Conservation (phyloP, 139 green algal species). For the Haematococcus lacustris region DNA sequence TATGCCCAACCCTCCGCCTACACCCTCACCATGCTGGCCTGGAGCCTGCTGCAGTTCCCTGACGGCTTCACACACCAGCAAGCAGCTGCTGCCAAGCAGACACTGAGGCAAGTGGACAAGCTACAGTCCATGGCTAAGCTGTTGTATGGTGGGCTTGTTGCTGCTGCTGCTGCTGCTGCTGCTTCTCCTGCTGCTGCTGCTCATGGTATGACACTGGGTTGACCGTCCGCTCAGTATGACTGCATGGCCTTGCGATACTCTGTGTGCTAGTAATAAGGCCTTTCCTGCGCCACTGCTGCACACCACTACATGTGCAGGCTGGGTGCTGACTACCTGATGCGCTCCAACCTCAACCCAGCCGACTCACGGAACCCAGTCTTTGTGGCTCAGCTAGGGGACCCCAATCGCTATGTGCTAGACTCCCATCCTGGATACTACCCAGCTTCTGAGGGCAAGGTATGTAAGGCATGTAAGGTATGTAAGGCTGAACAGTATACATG, state of each 20-base stretch:
- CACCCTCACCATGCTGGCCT: background rate
- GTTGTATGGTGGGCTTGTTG: too few relatives aligned
- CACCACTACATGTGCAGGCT: too few relatives aligned
- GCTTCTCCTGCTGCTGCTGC: too few relatives aligned
- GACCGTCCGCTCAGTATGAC: too few relatives aligned
- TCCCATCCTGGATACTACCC: background rate
- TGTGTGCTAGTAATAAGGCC: too few relatives aligned
- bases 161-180: too few relatives aligned
- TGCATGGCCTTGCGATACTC: too few relatives aligned
- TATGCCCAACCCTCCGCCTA: background rate
- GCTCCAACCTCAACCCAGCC: background rate
- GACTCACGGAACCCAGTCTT: background rate
- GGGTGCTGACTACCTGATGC: background rate
- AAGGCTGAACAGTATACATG: too few relatives aligned
- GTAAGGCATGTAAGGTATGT: too few relatives aligned
- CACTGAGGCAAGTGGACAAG: background rate
- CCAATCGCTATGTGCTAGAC: background rate
- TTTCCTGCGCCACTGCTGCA: too few relatives aligned
- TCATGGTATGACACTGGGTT: too few relatives aligned
- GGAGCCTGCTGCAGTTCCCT: conserved; percentile 1
- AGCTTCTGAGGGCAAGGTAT: background rate
- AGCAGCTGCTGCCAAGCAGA: background rate
- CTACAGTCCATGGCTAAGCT: too few relatives aligned
- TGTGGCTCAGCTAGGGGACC: background rate
- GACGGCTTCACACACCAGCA: background rate